Base-by-base conservation (phyloP, 73 alveolate genomes). In the Urostyla sp. region DNA sequence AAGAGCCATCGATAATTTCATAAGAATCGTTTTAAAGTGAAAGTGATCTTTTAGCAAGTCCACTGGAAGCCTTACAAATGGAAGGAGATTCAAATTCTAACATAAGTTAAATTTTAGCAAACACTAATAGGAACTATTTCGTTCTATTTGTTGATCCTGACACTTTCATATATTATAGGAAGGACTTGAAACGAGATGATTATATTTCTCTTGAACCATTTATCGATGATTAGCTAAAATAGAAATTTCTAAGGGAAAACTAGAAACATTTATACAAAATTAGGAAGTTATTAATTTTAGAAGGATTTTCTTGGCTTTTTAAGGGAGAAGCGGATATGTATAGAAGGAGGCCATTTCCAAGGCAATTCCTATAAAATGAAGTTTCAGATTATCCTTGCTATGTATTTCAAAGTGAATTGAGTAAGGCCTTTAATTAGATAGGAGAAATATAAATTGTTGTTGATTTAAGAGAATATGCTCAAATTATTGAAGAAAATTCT, bases 361-460 rank as follows among this genome's bases (percentile, higher is more conserved):
- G 66, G 30, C 50, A 87, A 30, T 76, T 87, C 23, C 67, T 87
- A 6, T 54, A 85, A 18, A 54, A 73, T 27, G 94, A 87, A 67
- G 87, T 80, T 27, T 38, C 79, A n/a, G 88, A 78, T 55, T 60
- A 38, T 67, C 94, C 94, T 0, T 80, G 90, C 72, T 87, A 79
- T 46, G 84, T 87, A 0, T 79, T 50, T 52, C 74, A 81, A 56
- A 67, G 94, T 36, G 95, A 91, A 24, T 74, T 93, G 67, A 87
- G 96, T 67, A 91, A 92, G 82, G 98, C 95, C 3, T 93, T 93
- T 87, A 82, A 85, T 26, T 52, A 85, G 27, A 81, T 54, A 27
- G 80, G 88, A 13, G 54, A 78, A 13, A 75, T 93, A 7, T 80
- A 76, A 21, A 48, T 88, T 15, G 34, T 56, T 2, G 94, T 91